A percentile compares a stretch with the other conserved stretches of the same genome.
Conservation (phyloP, 331 rosid species). For the Rosa hybrid region DNA sequence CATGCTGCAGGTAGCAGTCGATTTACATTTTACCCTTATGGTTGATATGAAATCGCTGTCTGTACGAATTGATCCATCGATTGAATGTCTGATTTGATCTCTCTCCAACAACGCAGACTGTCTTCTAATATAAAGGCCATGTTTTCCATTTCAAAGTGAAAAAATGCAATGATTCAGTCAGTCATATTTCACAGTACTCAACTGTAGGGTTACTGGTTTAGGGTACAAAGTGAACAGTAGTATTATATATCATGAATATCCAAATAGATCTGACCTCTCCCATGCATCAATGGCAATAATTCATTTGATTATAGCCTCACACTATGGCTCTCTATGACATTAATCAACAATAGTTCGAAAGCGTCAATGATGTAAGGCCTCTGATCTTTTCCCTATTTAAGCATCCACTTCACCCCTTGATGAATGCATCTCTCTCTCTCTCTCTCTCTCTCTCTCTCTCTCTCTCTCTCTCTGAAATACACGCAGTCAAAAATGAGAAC, state of each 20-base stretch:
- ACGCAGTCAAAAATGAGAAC: slow-evolving; percentile 1
- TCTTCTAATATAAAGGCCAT: too few species aligned
- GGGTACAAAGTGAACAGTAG: not conserved
- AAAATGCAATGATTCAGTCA: too few species aligned
- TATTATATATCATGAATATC: not conserved
- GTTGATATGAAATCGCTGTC: not conserved
- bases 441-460: slow-evolving; percentile 24
- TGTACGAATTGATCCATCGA: not conserved
- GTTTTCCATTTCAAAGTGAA: too few species aligned
- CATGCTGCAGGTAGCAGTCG: not conserved
- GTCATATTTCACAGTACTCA: not conserved
- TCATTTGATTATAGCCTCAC: not conserved
- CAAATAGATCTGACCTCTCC: not conserved
- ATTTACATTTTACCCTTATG: not conserved
- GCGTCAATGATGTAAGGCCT: slow-evolving; percentile 19
- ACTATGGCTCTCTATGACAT: not conserved
- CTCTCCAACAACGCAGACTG: not conserved
- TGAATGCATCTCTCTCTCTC: not conserved
- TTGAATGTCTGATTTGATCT: not conserved
- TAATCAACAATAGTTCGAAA: not conserved
- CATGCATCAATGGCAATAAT: not conserved
- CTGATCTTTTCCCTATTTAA: slow-evolving; percentile 37
- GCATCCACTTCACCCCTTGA: slow-evolving; percentile 6
- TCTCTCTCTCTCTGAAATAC: not conserved
- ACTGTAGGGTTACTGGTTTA: not conserved